Conservation (phyloP, 441 rosid species). For the Pelargonium cotyledonis region DNA sequence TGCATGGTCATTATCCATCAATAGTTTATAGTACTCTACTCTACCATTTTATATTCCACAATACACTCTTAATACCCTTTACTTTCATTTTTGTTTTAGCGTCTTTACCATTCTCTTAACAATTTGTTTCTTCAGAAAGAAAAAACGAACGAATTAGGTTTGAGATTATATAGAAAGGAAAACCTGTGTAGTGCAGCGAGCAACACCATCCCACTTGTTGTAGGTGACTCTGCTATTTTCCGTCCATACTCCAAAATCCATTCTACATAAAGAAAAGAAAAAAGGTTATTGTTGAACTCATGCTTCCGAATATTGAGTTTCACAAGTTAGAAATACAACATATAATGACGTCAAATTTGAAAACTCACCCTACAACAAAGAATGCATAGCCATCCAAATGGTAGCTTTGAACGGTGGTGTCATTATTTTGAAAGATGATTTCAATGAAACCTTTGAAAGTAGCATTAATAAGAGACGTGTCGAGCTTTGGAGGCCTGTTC, state of each 20-base stretch:
- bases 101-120: no score
- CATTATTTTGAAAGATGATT: slow-evolving; percentile 52
- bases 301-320: not conserved
- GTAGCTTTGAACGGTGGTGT: slow-evolving; percentile 53
- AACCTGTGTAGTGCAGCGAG: slow-evolving; percentile 57
- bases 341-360: not conserved
- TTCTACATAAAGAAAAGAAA: slow-evolving; percentile 29
- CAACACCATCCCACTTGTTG: slow-evolving; percentile 53
- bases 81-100: no score
- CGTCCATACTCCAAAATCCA: slow-evolving; percentile 28
- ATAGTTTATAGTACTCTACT: no score
- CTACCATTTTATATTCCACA: no score
- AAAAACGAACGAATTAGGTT: no score
- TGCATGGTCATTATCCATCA: no score
- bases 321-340: no score
- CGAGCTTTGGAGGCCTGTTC: slow-evolving; percentile 44
- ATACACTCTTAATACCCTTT: no score
- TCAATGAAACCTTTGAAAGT: slow-evolving; percentile 45
- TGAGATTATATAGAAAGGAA: slow-evolving; percentile 4
- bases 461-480: slow-evolving; percentile 57
- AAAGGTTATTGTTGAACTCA: not conserved
- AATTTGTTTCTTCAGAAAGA: not conserved
- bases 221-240: slow-evolving; percentile 49
- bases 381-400: slow-evolving; percentile 59
- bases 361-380: slow-evolving; percentile 66